phyloP scores from a whole-genome alignment of 768 basidiomycete species.

The Mycena galopus region DNA sequence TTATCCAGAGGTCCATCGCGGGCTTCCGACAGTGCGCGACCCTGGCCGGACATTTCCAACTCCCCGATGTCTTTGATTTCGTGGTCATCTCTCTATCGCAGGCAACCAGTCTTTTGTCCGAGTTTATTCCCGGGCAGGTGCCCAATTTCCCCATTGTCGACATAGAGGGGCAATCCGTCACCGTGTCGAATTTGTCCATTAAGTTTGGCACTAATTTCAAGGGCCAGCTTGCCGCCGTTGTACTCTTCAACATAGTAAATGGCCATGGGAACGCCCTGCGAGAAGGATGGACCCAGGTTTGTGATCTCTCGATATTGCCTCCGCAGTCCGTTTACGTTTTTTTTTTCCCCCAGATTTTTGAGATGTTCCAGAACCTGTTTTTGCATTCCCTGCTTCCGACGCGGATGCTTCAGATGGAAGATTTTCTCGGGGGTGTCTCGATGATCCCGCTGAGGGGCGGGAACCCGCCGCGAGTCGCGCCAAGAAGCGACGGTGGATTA shows the following conservation, averaged over 20 bases:
- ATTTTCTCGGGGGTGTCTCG: constrained; percentile 95
- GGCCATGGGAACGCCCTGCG: constrained; percentile 94
- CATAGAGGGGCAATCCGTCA: constrained; percentile 89
- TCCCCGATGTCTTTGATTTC: constrained; percentile 97
- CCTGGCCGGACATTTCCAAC: constrained; percentile 86
- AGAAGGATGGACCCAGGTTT: constrained; percentile 94
- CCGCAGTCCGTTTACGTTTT: constrained; percentile 4
- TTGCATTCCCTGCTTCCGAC: constrained; percentile 92
- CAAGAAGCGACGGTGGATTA: constrained; percentile 88
- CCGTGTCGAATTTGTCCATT: constrained; percentile 92
- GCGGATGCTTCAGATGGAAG: constrained; percentile 96
- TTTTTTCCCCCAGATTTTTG: constrained; percentile 79
- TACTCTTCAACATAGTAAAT: constrained; percentile 97
- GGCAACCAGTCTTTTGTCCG: constrained; percentile 89
- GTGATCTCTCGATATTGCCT: constrained; percentile 23
- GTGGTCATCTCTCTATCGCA: constrained; percentile 94
- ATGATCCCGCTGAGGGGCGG: constrained; percentile 91
- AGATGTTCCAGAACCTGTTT: constrained; percentile 98
- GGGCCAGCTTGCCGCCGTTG: constrained; percentile 95
- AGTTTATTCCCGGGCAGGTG: constrained; percentile 75
- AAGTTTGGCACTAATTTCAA: constrained; percentile 96
- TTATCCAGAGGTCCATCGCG: constrained; percentile 93
- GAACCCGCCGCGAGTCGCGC: constrained; percentile 70
- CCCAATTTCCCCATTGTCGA: constrained; percentile 91
- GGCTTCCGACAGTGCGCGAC: constrained; percentile 98